Evolutionary conservation across 306 rosid genomes (phyloP).

Genomic region (Dryas octopetala): DNA sequence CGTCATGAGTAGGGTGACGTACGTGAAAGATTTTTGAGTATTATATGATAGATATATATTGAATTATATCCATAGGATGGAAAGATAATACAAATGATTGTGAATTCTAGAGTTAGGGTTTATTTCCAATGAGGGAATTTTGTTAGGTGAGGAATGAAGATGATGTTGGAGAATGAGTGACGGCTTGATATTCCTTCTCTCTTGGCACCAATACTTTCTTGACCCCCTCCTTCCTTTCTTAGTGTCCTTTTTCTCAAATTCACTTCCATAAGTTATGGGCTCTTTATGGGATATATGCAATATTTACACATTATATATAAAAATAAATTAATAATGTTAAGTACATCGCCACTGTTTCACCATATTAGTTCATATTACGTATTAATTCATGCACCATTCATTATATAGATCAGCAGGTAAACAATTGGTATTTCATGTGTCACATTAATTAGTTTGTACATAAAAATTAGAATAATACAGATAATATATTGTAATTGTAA

Average conservation of each 20-base stretch:
- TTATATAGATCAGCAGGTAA: too few relatives aligned
- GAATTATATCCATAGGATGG: conserved; percentile 31
- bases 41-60: conserved; percentile 33
- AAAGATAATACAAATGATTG: conserved; percentile 47
- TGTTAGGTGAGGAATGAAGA: conserved; percentile 55
- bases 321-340: too few relatives aligned
- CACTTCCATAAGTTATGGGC: conserved; percentile 45
- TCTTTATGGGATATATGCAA: not conserved
- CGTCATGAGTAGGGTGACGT: conserved; percentile 66
- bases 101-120: conserved; percentile 63
- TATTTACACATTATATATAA: not conserved
- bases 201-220: conserved; percentile 55
- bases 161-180: conserved; percentile 96
- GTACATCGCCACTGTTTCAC: too few relatives aligned
- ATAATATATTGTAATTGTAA: too few relatives aligned
- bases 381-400: too few relatives aligned
- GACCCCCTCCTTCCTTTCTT: conserved; percentile 4
- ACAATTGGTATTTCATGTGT: too few relatives aligned
- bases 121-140: conserved; percentile 50
- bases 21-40: conserved; percentile 56
- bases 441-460: too few relatives aligned
- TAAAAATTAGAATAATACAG: too few relatives aligned
- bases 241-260: conserved; percentile 30
- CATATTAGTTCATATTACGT: too few relatives aligned
- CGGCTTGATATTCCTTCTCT: conserved; percentile 76